Conservation (phyloP, 148 eudicot species). For the Mesembryanthemum crystallinum region DNA sequence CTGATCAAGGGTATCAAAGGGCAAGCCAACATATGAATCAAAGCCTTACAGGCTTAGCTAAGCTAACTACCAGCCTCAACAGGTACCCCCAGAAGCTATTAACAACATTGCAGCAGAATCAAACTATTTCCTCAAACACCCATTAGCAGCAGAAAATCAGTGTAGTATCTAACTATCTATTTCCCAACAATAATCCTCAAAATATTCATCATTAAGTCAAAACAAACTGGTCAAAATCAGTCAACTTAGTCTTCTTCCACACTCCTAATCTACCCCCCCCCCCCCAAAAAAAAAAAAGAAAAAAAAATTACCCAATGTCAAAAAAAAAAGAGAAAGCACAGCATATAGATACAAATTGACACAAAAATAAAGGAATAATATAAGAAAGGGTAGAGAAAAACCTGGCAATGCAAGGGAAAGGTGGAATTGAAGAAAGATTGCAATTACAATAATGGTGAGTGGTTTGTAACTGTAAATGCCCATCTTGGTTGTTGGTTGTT, state of each 20-base stretch:
- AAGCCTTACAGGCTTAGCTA: background rate
- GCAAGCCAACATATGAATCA: background rate
- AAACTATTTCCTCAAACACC: background rate
- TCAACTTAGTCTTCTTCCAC: background rate
- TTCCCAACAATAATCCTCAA: background rate
- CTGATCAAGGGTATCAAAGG: background rate
- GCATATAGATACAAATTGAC: too few species aligned
- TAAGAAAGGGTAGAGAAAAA: background rate
- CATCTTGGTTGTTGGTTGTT: too few species aligned
- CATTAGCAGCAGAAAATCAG: background rate
- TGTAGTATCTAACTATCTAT: background rate
- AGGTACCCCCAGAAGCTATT: background rate
- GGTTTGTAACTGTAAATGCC: constrained; percentile 9
- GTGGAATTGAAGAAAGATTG: constrained; percentile 20
- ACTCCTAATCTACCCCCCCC: background rate
- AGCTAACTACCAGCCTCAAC: background rate
- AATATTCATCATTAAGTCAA: background rate
- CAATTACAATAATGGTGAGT: constrained; percentile 21
- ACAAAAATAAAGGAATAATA: background rate
- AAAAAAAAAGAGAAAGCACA: too few species aligned
- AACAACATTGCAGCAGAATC: background rate
- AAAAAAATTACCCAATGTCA: background rate
- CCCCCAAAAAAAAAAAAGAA: background rate
- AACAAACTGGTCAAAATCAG: constrained; percentile 19
- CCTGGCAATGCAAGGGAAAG: constrained; percentile 24